Evolutionary conservation across 495 filamentous ascomycete species (phyloP), one percentile per base, ranked within the genome.

Genomic region (Echria macrotheca): DNA sequence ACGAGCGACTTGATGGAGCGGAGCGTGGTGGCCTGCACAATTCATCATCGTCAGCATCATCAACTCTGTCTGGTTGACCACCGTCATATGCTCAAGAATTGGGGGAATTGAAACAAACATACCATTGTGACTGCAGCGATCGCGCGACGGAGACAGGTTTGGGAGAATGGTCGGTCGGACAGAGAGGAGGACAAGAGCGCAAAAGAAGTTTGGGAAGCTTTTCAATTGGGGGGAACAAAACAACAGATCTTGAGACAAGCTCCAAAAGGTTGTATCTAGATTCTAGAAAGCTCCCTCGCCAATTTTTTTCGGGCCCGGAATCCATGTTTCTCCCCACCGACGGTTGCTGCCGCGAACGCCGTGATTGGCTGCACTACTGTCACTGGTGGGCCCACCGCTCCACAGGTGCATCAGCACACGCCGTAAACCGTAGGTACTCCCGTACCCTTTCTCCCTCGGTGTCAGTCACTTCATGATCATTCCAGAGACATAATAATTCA

Each of bases 1-100:
- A 84, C 86, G 63, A 99, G 89, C 67, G 83, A 85, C 75, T 89
- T 94, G 83, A 99, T 89, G 63, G 85, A 93, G 69, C 89, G 91
- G 78, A 99, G 80, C 64, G 89, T 80, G 62, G 80, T 81, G 51
- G 80, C 67, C 78, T 81, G 42, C 28, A 4, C 25, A n/a, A 32
- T 22, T 25, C 12, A 21, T 9, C 14, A 5, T 24, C 10, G 38
- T 31, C 15, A 28, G 14, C 24, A 15, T 33, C 12, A 10, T 8
- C 1, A n/a, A 22, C 5, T 33, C 0, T 33, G 31, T 17, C 21
- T 18, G 21, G 17, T 15, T 24, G n/a, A n/a, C n/a, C n/a, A n/a
- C n/a, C n/a, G n/a, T n/a, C n/a, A n/a, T n/a, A n/a, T n/a, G n/a
- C n/a, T n/a, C n/a, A n/a, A n/a, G n/a, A n/a, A n/a, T n/a, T n/a